These are phyloP conservation scores for Rhododendron williamsianum DNA, from an alignment of 148 eudicot species.

Conservation along the genomic window DNA sequence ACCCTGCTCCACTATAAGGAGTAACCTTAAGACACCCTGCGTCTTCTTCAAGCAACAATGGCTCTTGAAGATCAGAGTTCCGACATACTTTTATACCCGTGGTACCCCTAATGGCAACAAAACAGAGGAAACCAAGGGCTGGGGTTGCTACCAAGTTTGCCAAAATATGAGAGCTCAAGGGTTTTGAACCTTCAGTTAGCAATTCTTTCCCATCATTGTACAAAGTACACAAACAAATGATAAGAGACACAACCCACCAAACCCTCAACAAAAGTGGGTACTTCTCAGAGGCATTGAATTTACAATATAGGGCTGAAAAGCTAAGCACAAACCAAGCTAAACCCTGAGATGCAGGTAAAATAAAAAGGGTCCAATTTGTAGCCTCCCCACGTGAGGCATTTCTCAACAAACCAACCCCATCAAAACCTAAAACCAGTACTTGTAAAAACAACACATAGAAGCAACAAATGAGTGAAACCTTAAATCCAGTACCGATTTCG, in stretches of 20 bases:
- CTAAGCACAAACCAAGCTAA: slow-evolving; percentile 88
- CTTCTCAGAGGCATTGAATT: slow-evolving; percentile 52
- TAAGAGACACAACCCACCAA: slow-evolving; percentile 85
- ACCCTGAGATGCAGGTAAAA: slow-evolving; percentile 65
- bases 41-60: slow-evolving; percentile 76
- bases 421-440: slow-evolving; percentile 61
- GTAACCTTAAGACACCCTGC: slow-evolving; percentile 80
- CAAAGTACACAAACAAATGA: slow-evolving; percentile 51
- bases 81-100: slow-evolving; percentile 61
- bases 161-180: slow-evolving; percentile 61
- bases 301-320: slow-evolving; percentile 60
- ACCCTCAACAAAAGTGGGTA: slow-evolving; percentile 65
- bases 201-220: slow-evolving; percentile 62
- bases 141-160: slow-evolving; percentile 60
- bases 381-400: slow-evolving; percentile 44
- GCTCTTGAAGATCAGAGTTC: slow-evolving; percentile 79
- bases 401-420: slow-evolving; percentile 49
- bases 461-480: slow-evolving; percentile 64
- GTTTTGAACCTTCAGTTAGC: slow-evolving; percentile 42
- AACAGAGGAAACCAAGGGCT: slow-evolving; percentile 73
- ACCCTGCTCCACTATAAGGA: slow-evolving; percentile 81
- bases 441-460: slow-evolving; percentile 68
- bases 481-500: slow-evolving; percentile 49
- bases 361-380: slow-evolving; percentile 40
- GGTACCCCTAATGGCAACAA: slow-evolving; percentile 58